phyloP scores from a whole-genome alignment of 2,329 filamentous ascomycete genomes.

The Epichloe glyceriae region DNA sequence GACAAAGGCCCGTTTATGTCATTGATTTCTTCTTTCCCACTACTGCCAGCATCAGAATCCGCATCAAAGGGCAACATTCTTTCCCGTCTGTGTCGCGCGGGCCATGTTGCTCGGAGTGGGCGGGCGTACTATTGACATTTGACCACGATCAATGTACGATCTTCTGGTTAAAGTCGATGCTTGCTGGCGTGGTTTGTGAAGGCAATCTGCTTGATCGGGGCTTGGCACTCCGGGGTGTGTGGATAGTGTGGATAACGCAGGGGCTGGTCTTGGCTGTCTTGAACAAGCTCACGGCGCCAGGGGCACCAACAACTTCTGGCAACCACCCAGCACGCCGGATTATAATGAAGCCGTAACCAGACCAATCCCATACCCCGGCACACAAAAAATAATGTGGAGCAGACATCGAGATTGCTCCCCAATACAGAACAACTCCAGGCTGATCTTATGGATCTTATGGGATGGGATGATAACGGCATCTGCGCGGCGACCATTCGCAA shows the following conservation, averaged over 20 bases:
- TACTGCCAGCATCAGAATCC: neutral
- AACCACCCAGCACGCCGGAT: neutral
- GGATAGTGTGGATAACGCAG: neutral
- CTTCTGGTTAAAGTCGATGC: slow-evolving; percentile 6
- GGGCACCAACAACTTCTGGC: neutral
- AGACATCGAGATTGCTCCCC: slow-evolving; percentile 4
- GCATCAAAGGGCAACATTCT: neutral
- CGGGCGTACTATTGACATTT: neutral
- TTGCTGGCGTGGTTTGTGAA: neutral
- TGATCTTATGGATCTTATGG: too few species aligned
- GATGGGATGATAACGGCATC: too few species aligned
- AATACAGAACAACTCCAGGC: too few species aligned
- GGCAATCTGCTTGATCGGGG: neutral
- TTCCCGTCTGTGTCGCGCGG: neutral
- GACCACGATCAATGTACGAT: slow-evolving; percentile 4
- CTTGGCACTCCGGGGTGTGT: neutral
- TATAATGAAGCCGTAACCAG: slow-evolving; percentile 2
- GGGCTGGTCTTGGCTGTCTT: neutral
- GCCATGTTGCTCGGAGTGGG: neutral
- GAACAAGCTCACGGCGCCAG: neutral
- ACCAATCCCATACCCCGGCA: neutral
- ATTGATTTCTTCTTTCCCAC: neutral
- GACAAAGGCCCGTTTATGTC: neutral
- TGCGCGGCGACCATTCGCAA: too few species aligned
- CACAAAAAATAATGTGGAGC: neutral